Base-by-base conservation (phyloP, 805 yeast genomes). In the Metschnikowia reukaufii region DNA sequence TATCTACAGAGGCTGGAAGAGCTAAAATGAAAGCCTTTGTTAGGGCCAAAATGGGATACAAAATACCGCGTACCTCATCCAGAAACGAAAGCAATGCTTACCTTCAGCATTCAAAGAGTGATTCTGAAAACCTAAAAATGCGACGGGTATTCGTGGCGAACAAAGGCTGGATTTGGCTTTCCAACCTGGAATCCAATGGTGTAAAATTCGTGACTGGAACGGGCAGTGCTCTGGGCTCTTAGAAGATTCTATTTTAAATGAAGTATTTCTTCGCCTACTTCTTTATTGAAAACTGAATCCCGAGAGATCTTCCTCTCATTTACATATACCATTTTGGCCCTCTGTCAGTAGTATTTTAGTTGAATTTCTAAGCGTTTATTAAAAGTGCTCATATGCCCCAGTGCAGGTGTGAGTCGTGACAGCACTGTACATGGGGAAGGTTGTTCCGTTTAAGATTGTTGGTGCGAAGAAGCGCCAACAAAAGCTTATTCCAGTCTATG, bases 141-240 rank as follows among this genome's bases (percentile, higher is more conserved):
- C 27, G 48, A 7, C 42, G 54, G 13, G 49, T 49, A 6, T 50
- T 36, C 23, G 39, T 47, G 16, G 49, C 54, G 6, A 39, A 40
- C 20, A 44, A 49, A 33, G 55, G 55, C n/a, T 51, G 55, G 55
- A 42, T 51, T 18, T 45, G 48, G 48, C 44, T 45, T 23, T 4
- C 48, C 6, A 39, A 23, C 9, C 42, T 19, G 39, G 43, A 44
- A 36, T 25, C 36, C 7, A 38, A 35, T 20, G 42, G 39, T 32
- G 42, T 44, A 33, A 31, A 32, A n/a, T 38, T 44, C 18, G 18
- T 25, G 13, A 32, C 21, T 12, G 31, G 10, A 10, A 18, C 18
- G 13, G 18, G 4, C 15, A 12, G 20, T 4, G 12, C 6, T 4
- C 19, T 18, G 17, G 17, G 31, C 30, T 39, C 36, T 15, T 15